Conservation (phyloP, 306 rosid genomes). For the Prinsepia uniflora region DNA sequence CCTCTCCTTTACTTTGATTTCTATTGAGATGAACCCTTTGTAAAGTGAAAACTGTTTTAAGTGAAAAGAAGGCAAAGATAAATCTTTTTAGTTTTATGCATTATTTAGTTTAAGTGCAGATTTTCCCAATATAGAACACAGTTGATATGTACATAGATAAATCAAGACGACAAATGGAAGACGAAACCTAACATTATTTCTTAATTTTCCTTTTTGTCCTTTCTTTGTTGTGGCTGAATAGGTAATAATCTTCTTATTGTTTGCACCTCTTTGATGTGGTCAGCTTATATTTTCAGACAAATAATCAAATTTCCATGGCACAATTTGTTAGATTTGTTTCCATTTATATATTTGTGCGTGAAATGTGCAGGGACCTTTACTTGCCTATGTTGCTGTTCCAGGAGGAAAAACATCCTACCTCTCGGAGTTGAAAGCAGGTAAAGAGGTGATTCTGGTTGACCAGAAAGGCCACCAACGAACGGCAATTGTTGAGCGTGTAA, state of each 20-base stretch:
- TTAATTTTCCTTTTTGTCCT: not conserved
- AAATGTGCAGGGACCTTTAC: constrained; percentile 68
- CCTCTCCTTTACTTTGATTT: not conserved
- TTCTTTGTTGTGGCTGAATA: not conserved
- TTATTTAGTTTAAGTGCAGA: not conserved
- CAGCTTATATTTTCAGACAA: not conserved
- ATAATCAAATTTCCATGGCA: not conserved
- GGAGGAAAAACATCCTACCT: constrained; percentile 88
- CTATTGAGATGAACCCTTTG: not conserved
- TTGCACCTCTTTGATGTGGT: not conserved
- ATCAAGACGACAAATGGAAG: not conserved
- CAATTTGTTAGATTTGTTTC: not conserved
- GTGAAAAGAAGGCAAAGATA: not conserved
- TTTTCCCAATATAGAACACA: not conserved
- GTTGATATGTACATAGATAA: not conserved
- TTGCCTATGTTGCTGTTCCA: constrained; percentile 76
- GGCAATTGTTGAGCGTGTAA: constrained; percentile 76
- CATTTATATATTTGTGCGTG: not conserved
- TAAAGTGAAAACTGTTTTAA: not conserved
- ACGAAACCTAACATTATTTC: not conserved
- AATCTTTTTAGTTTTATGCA: not conserved
- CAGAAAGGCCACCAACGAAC: constrained; percentile 66
- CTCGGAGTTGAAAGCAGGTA: constrained; percentile 77
- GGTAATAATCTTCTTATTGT: not conserved
- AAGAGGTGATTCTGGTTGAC: constrained; percentile 79